Evolutionary conservation across 2,329 filamentous ascomycete genomes (phyloP), one percentile per base, ranked within the genome.

Genomic region (Xylogone sp.): DNA sequence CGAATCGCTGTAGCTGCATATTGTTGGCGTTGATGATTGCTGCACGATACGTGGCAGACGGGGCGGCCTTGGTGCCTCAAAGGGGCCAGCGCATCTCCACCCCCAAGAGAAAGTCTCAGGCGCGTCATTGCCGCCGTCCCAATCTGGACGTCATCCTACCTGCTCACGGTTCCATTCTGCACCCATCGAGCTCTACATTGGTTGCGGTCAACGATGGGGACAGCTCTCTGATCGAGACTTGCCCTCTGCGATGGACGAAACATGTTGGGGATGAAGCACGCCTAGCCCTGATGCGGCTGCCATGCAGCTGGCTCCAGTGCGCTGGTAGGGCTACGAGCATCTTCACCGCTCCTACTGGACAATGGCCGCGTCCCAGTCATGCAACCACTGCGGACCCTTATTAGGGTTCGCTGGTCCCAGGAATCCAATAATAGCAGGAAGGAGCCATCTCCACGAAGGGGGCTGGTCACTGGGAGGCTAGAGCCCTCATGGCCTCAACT

Each of bases 331-430:
- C 60, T 62, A 59, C 56, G 50, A 42, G 43, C 27, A 16, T n/a
- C 51, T 56, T 59, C 55, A 49, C 49, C 55, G 20, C 53, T 49
- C 51, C 57, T 48, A 63, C 54, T 60, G 53, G 58, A 43, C 46
- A 39, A 31, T 21, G 19, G 42, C 2, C 19, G 21, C 34, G 42
- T 46, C 45, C 49, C 52, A 52, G 50, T 53, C 54, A 53, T 56
- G 54, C 29, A 46, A n/a, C 44, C 31, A 24, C 52, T 29, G 43
- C 47, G 44, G 31, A 21, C 10, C 49, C 29, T n/a, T 31, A 46
- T 21, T 46, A 43, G 42, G 24, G 24, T 27, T 27, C 24, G 10
- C 24, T 27, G 24, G 10, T 10, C 24, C 24, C 5, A 27, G 24
- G 10, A 27, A 27, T 10, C 24, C 24, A 27, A 27, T 5, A 27